A percentile compares a stretch with the other conserved stretches of the same genome.
Evolutionary conservation across 2,329 filamentous ascomycete species (phyloP).

Genomic region (Diaporthe longicolla): DNA sequence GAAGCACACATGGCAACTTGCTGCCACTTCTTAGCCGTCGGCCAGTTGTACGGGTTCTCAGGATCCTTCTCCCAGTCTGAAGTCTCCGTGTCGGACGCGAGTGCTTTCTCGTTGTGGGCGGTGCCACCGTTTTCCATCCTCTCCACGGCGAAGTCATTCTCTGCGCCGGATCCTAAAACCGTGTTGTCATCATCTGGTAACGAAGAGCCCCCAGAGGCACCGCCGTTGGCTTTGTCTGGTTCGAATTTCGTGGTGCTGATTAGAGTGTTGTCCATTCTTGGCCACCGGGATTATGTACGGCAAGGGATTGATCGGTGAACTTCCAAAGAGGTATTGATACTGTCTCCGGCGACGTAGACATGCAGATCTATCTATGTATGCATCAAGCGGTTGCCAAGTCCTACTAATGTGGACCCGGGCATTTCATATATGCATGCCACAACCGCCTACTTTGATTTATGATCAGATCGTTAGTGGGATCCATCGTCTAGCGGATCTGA

Average conservation of each 20-base stretch:
- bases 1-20: conserved; percentile 56
- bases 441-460: background rate
- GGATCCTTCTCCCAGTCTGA: conserved; percentile 56
- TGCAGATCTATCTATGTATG: background rate
- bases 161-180: conserved; percentile 5
- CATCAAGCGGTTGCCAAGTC: background rate
- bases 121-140: background rate
- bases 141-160: background rate
- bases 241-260: background rate
- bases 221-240: background rate
- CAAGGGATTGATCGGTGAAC: background rate
- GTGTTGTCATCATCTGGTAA: conserved; percentile 6
- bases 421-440: background rate
- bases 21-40: conserved; percentile 55
- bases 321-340: background rate
- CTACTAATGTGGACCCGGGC: background rate
- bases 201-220: background rate
- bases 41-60: conserved; percentile 68
- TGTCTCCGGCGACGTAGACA: background rate
- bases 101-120: background rate
- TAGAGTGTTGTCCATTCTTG: background rate
- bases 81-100: background rate
- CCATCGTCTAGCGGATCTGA: background rate
- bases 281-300: background rate
- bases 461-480: conserved; percentile 8